A percentile compares a stretch with the other conserved stretches of the same genome.
These are phyloP conservation scores for Penicillium alfredii DNA, from an alignment of 495 filamentous ascomycete species.

Conservation along the genomic window DNA sequence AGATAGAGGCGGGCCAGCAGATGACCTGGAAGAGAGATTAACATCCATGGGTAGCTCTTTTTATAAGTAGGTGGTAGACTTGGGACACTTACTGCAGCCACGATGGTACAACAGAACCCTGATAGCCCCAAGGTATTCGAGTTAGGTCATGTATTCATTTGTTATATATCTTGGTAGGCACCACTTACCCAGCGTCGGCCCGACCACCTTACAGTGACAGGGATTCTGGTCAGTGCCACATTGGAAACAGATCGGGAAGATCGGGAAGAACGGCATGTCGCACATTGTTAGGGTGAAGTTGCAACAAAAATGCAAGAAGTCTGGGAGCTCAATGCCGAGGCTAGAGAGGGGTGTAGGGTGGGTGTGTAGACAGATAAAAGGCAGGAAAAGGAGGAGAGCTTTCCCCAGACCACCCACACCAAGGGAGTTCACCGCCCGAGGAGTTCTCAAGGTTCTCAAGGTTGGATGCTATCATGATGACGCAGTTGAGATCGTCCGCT, in stretches of 20 bases:
- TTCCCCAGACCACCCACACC: conserved; percentile 7
- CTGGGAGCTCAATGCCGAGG: no score
- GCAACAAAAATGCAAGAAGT: background rate
- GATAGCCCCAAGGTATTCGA: background rate
- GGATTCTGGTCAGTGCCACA: conserved; percentile 56
- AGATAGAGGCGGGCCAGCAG: conserved; percentile 53
- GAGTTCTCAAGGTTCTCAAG: no score
- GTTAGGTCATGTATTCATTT: conserved; percentile 2
- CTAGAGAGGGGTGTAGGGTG: no score
- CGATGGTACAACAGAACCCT: conserved; percentile 44
- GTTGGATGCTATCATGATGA: conserved; percentile 20
- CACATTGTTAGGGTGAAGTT: conserved; percentile 24
- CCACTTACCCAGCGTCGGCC: conserved; percentile 48
- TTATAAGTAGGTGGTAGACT: background rate
- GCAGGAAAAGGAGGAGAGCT: background rate
- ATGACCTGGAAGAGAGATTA: conserved; percentile 41
- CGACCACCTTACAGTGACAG: conserved; percentile 57
- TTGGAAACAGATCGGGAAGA: conserved; percentile 50
- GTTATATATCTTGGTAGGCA: background rate
- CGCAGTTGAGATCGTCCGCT: conserved; percentile 18
- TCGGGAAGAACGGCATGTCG: conserved; percentile 33
- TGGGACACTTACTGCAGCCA: conserved; percentile 43
- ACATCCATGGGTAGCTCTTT: conserved; percentile 2
- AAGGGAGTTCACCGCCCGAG: no score
- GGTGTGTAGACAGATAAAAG: no score